These are phyloP conservation scores for Pseudonitzschia multistriata DNA, from an alignment of 108 stramenopile species.

Conservation along the genomic window DNA sequence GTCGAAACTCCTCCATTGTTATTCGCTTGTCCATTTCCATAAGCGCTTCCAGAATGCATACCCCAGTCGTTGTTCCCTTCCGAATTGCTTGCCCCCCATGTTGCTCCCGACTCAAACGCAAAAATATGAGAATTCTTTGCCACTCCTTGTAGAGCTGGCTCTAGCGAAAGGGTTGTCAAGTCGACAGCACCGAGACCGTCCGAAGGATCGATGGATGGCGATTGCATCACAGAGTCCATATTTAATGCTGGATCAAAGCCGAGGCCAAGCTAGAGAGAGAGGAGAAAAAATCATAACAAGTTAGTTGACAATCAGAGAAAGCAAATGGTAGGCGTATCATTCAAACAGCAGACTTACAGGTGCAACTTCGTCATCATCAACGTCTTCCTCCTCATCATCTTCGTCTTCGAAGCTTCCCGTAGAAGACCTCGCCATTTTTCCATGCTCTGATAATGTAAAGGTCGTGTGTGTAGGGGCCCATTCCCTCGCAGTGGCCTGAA, in stretches of 20 bases:
- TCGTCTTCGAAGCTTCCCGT: slow-evolving; percentile 23
- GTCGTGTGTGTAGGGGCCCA: slow-evolving; percentile 75
- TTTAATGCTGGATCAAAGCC: slow-evolving; percentile 73
- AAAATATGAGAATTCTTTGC: slow-evolving; percentile 54
- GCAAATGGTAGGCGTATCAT: not conserved
- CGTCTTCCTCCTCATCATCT: slow-evolving; percentile 33
- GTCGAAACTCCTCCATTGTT: slow-evolving; percentile 1
- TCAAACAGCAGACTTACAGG: slow-evolving; percentile 30
- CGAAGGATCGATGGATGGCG: slow-evolving; percentile 41
- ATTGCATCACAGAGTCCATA: slow-evolving; percentile 68
- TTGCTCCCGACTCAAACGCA: slow-evolving; percentile 64
- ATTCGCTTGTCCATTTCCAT: not conserved
- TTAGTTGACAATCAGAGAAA: not conserved
- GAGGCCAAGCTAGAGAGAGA: slow-evolving; percentile 53
- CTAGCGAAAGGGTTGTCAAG: slow-evolving; percentile 36
- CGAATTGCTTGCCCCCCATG: slow-evolving; percentile 39
- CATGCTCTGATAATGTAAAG: slow-evolving; percentile 30
- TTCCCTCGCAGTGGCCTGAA: slow-evolving; percentile 70
- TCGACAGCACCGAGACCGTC: slow-evolving; percentile 46
- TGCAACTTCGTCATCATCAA: slow-evolving; percentile 19
- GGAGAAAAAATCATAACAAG: slow-evolving; percentile 3
- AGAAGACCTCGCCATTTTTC: slow-evolving; percentile 13
- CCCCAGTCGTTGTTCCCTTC: slow-evolving; percentile 33
- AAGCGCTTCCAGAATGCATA: slow-evolving; percentile 9
- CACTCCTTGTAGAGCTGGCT: slow-evolving; percentile 24